Evolutionary conservation across 2,329 filamentous ascomycete genomes (phyloP).

Genomic region (Dendrostoma leiphaemia): DNA sequence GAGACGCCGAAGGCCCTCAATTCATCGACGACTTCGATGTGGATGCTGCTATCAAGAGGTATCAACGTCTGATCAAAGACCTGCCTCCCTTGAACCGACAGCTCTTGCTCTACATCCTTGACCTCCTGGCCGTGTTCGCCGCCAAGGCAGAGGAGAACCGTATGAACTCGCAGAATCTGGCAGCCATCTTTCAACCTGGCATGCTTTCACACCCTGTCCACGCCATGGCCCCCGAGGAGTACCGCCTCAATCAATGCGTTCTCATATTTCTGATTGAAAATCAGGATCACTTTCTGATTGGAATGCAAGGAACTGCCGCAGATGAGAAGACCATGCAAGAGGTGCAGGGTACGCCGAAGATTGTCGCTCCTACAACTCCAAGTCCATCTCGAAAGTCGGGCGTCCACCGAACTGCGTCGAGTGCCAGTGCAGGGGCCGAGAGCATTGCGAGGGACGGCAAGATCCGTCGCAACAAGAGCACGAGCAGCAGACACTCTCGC

Average conservation of each 20-base stretch:
- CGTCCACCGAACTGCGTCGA: conserved; percentile 76
- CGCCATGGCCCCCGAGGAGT: conserved; percentile 93
- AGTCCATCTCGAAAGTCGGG: conserved; percentile 53
- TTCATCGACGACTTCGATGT: conserved; percentile 74
- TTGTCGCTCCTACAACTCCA: conserved; percentile 46
- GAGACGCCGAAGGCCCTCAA: conserved; percentile 66
- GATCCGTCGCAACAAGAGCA: conserved; percentile 84
- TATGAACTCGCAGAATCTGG: conserved; percentile 92
- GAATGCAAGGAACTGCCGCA: conserved; percentile 98
- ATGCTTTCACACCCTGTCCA: conserved; percentile 92
- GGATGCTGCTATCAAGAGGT: conserved; percentile 72
- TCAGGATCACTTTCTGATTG: conserved; percentile 96
- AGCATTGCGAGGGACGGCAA: conserved; percentile 79
- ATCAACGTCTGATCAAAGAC: conserved; percentile 89
- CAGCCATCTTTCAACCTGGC: conserved; percentile 96
- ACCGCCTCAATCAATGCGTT: conserved; percentile 92
- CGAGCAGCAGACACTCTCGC: conserved; percentile 83
- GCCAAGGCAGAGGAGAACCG: conserved; percentile 96
- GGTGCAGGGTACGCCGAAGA: conserved; percentile 66
- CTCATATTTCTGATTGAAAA: conserved; percentile 98
- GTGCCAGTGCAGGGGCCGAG: conserved; percentile 83
- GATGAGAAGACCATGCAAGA: conserved; percentile 72
- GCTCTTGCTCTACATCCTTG: conserved; percentile 90
- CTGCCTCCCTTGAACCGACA: conserved; percentile 91
- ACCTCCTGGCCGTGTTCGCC: conserved; percentile 92